Base-by-base conservation (phyloP, 306 rosid species). In the Prunus salicina region DNA sequence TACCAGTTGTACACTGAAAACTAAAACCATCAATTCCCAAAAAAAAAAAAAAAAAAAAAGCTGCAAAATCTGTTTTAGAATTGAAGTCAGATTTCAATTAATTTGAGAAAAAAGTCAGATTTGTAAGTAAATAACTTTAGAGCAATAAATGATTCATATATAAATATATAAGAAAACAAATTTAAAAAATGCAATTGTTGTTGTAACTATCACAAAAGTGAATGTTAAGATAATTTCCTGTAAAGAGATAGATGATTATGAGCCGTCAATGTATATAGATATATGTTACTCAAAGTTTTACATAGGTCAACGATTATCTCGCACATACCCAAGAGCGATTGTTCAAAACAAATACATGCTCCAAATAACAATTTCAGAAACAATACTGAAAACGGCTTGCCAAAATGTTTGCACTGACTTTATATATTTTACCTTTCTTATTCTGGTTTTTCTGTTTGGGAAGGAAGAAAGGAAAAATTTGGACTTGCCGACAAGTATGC, bases 51-150 rank as follows among this genome's bases (percentile, higher is more conserved):
- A n/a, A 2, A 55, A 0, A n/a, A 0, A 1, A 9, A 55, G 14
- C 22, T 0, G 27, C 6, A n/a, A 55, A 3, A 0, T 9, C 0
- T 32, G 27, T 5, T n/a, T 55, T 2, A 0, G 2, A 9, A 19
- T 55, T 55, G 61, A 55, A 55, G 6, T 55, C 6, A 6, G 25
- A 25, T 55, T n/a, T n/a, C n/a, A n/a, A 55, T 55, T 1, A 9
- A 2, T n/a, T 8, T 51, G 19, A 51, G 1, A 32, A 32, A 9
- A n/a, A 12, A 2, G 5, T 55, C 27, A 3, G 25, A 20, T n/a
- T 55, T n/a, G n/a, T 2, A 51, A 16, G 56, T 51, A 51, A 16
- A 51, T 2, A 50, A 50, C 53, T 50, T 6, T 3, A 50, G 16
- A 50, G 19, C 5, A 0, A 7, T 19, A 53, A 52, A 53, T 53